Conservation (phyloP, 345 rosid species). For the Eucalyptus paniculata region DNA sequence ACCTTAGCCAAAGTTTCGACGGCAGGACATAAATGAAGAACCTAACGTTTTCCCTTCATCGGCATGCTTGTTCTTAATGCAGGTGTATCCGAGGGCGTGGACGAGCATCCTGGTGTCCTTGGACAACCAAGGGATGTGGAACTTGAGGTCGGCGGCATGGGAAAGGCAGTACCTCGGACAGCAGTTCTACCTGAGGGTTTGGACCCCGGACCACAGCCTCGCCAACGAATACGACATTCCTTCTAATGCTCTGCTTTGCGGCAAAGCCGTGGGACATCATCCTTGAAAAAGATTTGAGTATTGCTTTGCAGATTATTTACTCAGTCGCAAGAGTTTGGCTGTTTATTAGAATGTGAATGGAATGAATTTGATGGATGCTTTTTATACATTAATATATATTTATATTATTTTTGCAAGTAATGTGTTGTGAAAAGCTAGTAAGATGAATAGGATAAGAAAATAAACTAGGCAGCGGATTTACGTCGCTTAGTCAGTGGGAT, state of each 20-base stretch:
- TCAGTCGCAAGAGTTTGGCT: conserved; percentile 40
- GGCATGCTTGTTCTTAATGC: not conserved
- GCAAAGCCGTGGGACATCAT: conserved; percentile 61
- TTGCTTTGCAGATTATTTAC: not conserved
- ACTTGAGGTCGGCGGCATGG: conserved; percentile 86
- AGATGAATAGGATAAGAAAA: not conserved
- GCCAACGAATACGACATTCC: conserved; percentile 71
- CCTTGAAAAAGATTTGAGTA: not conserved
- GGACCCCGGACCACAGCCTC: conserved; percentile 43
- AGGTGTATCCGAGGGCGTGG: conserved; percentile 93
- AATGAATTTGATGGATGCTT: not conserved
- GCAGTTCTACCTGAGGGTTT: conserved; percentile 76
- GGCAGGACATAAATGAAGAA: not conserved
- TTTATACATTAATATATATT: not conserved
- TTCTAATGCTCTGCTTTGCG: conserved; percentile 62
- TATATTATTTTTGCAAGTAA: not conserved
- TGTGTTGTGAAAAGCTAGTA: not conserved
- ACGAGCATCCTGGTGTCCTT: conserved; percentile 60
- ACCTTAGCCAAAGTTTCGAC: not conserved
- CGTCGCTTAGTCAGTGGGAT: not conserved
- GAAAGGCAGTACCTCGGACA: conserved; percentile 85
- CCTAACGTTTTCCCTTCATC: not conserved
- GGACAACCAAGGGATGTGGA: conserved; percentile 99
- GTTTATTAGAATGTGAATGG: not conserved
- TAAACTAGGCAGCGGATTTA: not conserved